These are phyloP conservation scores for Komagataea norvegica DNA, from an alignment of 1,139 yeast species.

Conservation along the genomic window DNA sequence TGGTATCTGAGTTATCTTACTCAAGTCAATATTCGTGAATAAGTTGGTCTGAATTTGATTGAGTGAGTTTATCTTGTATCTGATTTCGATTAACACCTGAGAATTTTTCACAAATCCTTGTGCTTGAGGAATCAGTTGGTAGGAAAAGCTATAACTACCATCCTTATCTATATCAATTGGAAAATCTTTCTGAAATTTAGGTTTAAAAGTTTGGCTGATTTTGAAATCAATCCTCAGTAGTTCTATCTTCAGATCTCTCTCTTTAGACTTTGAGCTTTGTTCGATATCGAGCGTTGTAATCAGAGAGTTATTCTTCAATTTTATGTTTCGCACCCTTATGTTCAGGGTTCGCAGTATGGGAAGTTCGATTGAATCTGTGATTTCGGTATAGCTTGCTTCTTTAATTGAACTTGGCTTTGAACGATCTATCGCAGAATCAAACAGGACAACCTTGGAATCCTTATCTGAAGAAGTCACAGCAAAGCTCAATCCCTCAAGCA, in stretches of 20 bases:
- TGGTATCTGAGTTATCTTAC: conserved; percentile 26
- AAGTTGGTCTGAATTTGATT: conserved; percentile 48
- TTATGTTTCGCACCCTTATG: conserved; percentile 51
- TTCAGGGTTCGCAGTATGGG: conserved; percentile 48
- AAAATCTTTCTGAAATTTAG: conserved; percentile 26
- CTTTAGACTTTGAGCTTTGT: conserved; percentile 41
- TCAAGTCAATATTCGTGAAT: conserved; percentile 53
- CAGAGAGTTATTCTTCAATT: conserved; percentile 47
- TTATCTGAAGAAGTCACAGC: conserved; percentile 10
- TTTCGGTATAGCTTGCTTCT: conserved; percentile 1
- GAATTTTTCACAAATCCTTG: conserved; percentile 14
- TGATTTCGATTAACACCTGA: conserved; percentile 19
- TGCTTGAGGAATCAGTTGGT: conserved; percentile 32
- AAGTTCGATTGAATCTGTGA: conserved; percentile 22
- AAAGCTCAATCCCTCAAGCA: conserved; percentile 20
- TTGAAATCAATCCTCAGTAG: conserved; percentile 36
- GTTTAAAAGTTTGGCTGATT: conserved; percentile 31
- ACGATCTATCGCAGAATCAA: conserved; percentile 20
- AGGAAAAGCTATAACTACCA: conserved; percentile 39
- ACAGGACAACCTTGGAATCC: conserved; percentile 13
- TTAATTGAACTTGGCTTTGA: conserved; percentile 18
- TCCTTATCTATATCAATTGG: conserved; percentile 30
- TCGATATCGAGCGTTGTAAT: conserved; percentile 55
- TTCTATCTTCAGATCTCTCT: conserved; percentile 24
- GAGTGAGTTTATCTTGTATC: conserved; percentile 26